Evolutionary conservation across 371 early-diverging fungal genomes (phyloP).

Genomic region (Apophysomyces elegans): DNA sequence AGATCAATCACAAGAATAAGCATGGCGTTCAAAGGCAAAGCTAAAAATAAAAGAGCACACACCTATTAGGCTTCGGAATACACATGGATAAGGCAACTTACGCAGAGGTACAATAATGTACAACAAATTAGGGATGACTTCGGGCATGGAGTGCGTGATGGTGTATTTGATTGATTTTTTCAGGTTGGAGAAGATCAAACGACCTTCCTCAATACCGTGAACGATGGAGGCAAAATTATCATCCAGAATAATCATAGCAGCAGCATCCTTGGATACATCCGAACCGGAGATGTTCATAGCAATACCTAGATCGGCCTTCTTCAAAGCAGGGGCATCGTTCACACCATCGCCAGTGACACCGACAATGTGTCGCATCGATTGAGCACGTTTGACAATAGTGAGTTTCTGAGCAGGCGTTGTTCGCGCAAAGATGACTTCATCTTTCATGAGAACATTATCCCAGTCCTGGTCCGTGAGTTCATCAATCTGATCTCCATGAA

Average conservation of each 20-base stretch:
- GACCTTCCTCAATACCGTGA: slow-evolving; percentile 91
- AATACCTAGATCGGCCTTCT: slow-evolving; percentile 80
- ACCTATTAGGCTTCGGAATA: not conserved
- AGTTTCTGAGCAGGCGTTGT: slow-evolving; percentile 83
- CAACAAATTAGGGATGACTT: slow-evolving; percentile 82
- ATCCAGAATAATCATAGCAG: slow-evolving; percentile 95
- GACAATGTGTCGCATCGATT: slow-evolving; percentile 58
- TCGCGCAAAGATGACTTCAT: slow-evolving; percentile 78
- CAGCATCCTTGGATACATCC: slow-evolving; percentile 97
- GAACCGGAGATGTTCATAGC: slow-evolving; percentile 95
- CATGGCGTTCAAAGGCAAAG: slow-evolving; percentile 82
- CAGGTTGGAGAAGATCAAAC: slow-evolving; percentile 93
- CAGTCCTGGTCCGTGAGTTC: slow-evolving; percentile 77
- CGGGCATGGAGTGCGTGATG: slow-evolving; percentile 86
- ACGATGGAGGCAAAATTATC: slow-evolving; percentile 94
- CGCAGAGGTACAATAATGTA: slow-evolving; percentile 88
- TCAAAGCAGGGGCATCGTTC: slow-evolving; percentile 85
- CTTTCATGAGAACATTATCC: slow-evolving; percentile 71
- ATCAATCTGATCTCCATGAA: slow-evolving; percentile 87
- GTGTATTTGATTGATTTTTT: slow-evolving; percentile 95
- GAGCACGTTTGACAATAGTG: slow-evolving; percentile 67
- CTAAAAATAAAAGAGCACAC: not conserved
- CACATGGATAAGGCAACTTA: slow-evolving; percentile 9
- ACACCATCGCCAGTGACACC: slow-evolving; percentile 91
- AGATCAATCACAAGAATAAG: slow-evolving; percentile 91